Evolutionary conservation across 2,329 filamentous ascomycete species (phyloP).

Genomic region (Scedosporium dehoogii): DNA sequence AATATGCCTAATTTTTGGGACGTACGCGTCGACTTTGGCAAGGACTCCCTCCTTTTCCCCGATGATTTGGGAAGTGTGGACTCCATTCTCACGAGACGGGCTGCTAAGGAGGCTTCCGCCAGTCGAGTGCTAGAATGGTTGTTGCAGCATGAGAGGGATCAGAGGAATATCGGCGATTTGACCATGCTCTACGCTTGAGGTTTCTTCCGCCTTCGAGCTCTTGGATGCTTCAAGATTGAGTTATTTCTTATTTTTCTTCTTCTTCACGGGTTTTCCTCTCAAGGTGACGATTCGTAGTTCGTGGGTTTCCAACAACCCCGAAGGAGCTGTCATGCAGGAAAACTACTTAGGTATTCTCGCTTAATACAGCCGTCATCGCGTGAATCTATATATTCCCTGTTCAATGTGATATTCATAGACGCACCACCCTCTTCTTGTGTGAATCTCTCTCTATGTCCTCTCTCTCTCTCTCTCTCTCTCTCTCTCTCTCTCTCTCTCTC

Average conservation of each 20-base stretch:
- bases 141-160: conserved; percentile 18
- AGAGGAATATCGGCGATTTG: conserved; percentile 5
- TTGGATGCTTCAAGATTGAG: background rate
- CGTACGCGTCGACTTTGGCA: background rate
- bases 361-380: too few relatives aligned
- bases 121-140: conserved; percentile 6
- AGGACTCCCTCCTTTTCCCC: conserved; percentile 17
- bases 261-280: conserved; percentile 8
- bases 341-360: too few relatives aligned
- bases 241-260: conserved; percentile 2
- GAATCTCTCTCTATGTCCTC: too few relatives aligned
- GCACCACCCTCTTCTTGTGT: background rate
- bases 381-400: background rate
- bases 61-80: conserved; percentile 21
- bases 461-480: too few relatives aligned
- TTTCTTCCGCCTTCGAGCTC: background rate
- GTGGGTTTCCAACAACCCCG: background rate
- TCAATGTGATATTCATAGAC: background rate
- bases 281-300: conserved; percentile 3
- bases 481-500: too few relatives aligned
- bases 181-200: background rate
- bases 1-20: background rate
- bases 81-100: conserved; percentile 21
- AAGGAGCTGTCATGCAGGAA: too few relatives aligned
- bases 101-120: conserved; percentile 29